These are phyloP conservation scores for Xylariomycetidae sp. DNA, from an alignment of 2,329 filamentous ascomycete species.

Conservation along the genomic window DNA sequence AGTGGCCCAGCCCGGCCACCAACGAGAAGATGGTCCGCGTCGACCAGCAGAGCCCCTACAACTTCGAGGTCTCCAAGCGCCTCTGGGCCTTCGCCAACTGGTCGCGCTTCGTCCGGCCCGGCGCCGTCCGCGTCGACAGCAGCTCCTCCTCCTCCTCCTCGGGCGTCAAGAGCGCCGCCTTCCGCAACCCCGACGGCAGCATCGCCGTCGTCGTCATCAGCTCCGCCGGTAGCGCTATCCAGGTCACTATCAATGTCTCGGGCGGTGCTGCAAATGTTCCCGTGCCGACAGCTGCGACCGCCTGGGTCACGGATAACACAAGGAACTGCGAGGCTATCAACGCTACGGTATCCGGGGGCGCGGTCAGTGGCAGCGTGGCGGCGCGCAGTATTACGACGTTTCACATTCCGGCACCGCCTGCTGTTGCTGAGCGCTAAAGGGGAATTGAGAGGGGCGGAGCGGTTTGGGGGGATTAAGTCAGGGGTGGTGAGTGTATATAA, in stretches of 20 bases:
- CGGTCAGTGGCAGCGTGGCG: slow-evolving; percentile 18
- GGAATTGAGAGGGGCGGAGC: slow-evolving; percentile 1
- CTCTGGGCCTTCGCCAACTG: slow-evolving; percentile 39
- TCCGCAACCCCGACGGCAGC: slow-evolving; percentile 32
- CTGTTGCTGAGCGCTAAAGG: slow-evolving; percentile 5
- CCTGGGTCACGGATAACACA: slow-evolving; percentile 22
- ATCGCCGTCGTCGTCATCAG: slow-evolving; percentile 32
- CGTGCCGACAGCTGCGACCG: slow-evolving; percentile 13
- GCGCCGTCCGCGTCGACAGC: slow-evolving; percentile 30
- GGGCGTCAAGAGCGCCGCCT: slow-evolving; percentile 29
- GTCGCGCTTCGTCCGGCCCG: slow-evolving; percentile 33
- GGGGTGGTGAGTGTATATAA: no score
- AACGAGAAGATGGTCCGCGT: slow-evolving; percentile 44
- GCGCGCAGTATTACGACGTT: slow-evolving; percentile 24
- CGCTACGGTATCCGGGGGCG: slow-evolving; percentile 14
- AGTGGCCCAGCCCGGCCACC: slow-evolving; percentile 26
- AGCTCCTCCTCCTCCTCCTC: slow-evolving; percentile 22
- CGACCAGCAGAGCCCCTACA: slow-evolving; percentile 31
- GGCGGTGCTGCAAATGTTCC: slow-evolving; percentile 4
- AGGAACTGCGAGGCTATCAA: slow-evolving; percentile 17
- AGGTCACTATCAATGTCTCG: slow-evolving; percentile 12
- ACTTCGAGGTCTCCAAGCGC: slow-evolving; percentile 28
- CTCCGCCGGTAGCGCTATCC: slow-evolving; percentile 11
- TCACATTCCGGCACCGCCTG: slow-evolving; percentile 13
- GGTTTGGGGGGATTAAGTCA: slow-evolving; percentile 5